Evolutionary conservation across 495 filamentous ascomycete species (phyloP), one percentile per base, ranked within the genome.

Genomic region (Acidiella bohemica): DNA sequence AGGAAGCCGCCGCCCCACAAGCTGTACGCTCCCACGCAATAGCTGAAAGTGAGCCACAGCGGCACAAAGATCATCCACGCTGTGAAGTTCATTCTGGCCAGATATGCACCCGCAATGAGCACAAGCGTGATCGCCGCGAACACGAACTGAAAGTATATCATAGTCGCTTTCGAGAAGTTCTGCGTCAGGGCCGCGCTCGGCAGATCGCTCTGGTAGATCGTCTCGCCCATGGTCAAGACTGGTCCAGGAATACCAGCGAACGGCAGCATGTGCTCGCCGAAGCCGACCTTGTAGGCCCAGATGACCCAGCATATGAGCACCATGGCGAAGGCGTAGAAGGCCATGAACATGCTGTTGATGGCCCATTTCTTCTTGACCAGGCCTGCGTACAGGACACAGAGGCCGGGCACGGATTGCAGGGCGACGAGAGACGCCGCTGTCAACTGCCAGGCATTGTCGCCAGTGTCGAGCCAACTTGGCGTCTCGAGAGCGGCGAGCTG

Each of bases 61-160:
- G 70, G 70, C 2, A 72, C 68, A 37, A 70, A 74, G 24, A 72
- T 35, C 65, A 72, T 70, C 70, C 70, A 74, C 25, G 70, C 70
- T 20, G 56, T 45, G 50, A 74, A 70, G 48, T 63, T 72, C 61
- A 70, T 71, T 18, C 70, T 57, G 24, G 67, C 66, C 8, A 74
- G 56, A 34, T 63, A 63, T 7, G 66, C 60, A 6, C 70, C 70
- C 0, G 67, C 70, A 36, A 67, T 54, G 33, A 74, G 67, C 36
- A 72, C 55, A 5, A 70, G 58, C 0, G 70, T 74, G 50, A 74
- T 74, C 26, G 70, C 70, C 0, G 70, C 70, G 54, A 74, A 74
- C 21, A 71, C 70, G 44, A 74, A 74, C 39, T 74, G 70, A 53
- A 74, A 74, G 53, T 74, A 74, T 0, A 72, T 56, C 70, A 74